Evolutionary conservation across 2,329 filamentous ascomycete genomes (phyloP), one percentile per base, ranked within the genome.

Genomic region (Pseudogymnoascus sp.): DNA sequence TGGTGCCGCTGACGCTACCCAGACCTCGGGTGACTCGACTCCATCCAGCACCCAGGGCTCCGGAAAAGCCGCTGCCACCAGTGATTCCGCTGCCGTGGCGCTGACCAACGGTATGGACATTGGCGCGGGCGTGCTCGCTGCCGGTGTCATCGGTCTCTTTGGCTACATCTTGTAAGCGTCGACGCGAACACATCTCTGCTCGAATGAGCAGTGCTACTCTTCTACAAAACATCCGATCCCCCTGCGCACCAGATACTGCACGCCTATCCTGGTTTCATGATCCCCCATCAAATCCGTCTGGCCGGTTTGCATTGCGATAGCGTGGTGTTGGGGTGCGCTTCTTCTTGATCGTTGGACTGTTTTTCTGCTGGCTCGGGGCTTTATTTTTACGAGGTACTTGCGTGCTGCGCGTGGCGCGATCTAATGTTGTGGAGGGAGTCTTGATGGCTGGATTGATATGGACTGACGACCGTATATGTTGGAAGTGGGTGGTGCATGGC

Each of bases 161-260:
- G 83, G 82, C 65, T 71, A 86, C 65, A 75, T 83, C 65, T 73
- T 87, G 72, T 88, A 82, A 71, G 60, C 51, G 17, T 51, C 9
- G 44, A 51, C n/a, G 27, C 44, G 44, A 27, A 42, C 25, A 59
- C 31, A 59, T 42, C 13, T 29, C 44, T 51, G 44, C 44, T 51
- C 44, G n/a, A 31, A 15, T 27, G 44, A 51, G 44, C 44, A 51
- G 17, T 51, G n/a, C n/a, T 51, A 51, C n/a, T 51, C 27, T 51
- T 51, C 44, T 51, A 15, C 27, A 31, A 51, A 51, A 51, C 44
- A 51, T 51, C 44, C 44, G 27, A 51, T 51, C n/a, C 21, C 21
- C 27, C 27, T 15, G 27, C 27, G 27, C 44, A 51, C 27, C 44
- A 21, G 21, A 21, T 21, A 21, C 21, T 5, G 27, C 44, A 27